phyloP scores from a whole-genome alignment of 305 asterid genomes.

The Fraxinus angustifolia region DNA sequence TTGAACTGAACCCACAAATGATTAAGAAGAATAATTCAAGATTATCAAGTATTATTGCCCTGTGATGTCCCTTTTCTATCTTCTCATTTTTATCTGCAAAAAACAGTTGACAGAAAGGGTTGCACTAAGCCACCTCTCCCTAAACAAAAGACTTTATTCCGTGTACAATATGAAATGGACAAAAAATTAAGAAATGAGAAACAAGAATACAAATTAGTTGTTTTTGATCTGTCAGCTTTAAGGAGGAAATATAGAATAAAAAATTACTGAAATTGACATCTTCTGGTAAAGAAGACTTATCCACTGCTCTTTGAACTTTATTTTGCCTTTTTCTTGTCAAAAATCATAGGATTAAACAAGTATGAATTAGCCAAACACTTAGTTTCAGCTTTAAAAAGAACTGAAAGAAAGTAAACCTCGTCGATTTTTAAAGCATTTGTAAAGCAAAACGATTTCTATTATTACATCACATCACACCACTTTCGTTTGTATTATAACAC shows the following conservation, averaged over 20 bases:
- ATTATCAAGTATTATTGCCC: conserved; percentile 1
- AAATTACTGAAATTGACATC: conserved; percentile 21
- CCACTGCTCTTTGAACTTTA: background rate
- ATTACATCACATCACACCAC: background rate
- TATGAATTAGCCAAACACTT: background rate
- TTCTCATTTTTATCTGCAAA: conserved; percentile 17
- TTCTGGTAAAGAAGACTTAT: background rate
- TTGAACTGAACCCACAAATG: conserved; percentile 13
- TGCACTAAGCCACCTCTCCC: conserved; percentile 25
- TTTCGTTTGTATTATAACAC: background rate
- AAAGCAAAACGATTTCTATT: background rate
- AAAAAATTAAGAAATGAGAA: background rate
- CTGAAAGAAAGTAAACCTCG: background rate
- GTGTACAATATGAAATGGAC: conserved; percentile 6
- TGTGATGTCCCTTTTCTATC: conserved; percentile 21
- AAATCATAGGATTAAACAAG: background rate
- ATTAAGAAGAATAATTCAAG: background rate
- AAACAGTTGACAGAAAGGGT: conserved; percentile 27
- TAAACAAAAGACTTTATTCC: conserved; percentile 1
- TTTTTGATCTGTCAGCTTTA: conserved; percentile 25
- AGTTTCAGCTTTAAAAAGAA: background rate
- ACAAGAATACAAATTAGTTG: conserved; percentile 22
- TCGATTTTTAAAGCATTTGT: background rate
- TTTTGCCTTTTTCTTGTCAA: no score
- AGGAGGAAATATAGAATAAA: conserved; percentile 14